Evolutionary conservation across 2,329 filamentous ascomycete genomes (phyloP), one percentile per base, ranked within the genome.

Genomic region (Cladorrhinum sp.): DNA sequence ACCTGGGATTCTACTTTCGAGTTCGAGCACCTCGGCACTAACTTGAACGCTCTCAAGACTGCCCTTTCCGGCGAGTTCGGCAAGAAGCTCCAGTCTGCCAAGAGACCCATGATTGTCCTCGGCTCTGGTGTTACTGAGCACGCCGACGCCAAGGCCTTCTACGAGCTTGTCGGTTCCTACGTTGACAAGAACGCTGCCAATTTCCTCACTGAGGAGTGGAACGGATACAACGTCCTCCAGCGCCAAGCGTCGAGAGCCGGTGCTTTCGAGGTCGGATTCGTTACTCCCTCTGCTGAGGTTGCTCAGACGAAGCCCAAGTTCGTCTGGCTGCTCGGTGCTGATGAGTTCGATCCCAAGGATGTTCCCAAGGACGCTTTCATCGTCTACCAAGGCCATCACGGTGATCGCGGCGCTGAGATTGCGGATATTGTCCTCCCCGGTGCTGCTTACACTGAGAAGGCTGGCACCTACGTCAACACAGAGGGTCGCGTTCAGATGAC

Each of bases 351-450:
- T 65, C 86, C 91, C 68, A 83, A 85, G 61, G 92, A 97, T 69
- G 91, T 99, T 60, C 95, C 95, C 70, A 96, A 95, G 82, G 90
- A 95, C 67, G 93, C 95, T 12, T 99, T 98, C 73, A 88, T 99
- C 64, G 85, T 99, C 70, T 99, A 99, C 81, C 95, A 99, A 78
- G 95, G 95, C 66, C 95, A 99, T 77, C 95, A 99, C 76, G 95
- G 95, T 77, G 95, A 99, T 79, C 85, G 85, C 57, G 95, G 93
- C 66, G 95, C 95, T 58, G 89, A 96, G 77, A 85, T 97, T 63
- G 95, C 95, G 53, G 93, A 99, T 71, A 86, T 99, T 60, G 85
- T 99, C 67, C 90, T 99, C 20, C 95, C 95, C 25, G 93, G 92
- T 67, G 92, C 92, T 55, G 92, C 95, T 12, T 99, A 97, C 80